Conservation (phyloP, 495 filamentous ascomycete species). For the Penicillium riverlandense region DNA sequence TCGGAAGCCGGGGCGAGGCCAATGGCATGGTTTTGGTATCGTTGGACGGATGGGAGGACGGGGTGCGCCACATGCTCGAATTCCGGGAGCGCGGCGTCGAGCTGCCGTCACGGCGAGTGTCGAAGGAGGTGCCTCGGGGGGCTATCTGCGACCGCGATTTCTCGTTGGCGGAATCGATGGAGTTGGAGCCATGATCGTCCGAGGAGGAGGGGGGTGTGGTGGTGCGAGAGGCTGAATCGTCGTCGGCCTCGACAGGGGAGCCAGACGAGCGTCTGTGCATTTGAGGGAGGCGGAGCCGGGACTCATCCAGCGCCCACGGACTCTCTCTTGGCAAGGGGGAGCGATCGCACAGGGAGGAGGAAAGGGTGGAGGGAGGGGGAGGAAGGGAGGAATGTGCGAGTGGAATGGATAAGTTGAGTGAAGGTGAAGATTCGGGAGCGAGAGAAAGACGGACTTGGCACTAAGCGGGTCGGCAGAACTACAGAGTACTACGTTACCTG, state of each 20-base stretch:
- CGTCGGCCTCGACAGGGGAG: conserved; percentile 41
- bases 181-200: conserved; percentile 31
- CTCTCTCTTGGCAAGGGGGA: conserved; percentile 18
- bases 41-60: conserved; percentile 23
- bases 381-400: conserved; percentile 6
- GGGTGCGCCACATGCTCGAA: conserved; percentile 37
- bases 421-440: conserved; percentile 1
- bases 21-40: conserved; percentile 37
- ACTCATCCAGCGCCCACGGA: conserved; percentile 32
- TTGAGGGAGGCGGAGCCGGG: conserved; percentile 32
- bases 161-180: conserved; percentile 23
- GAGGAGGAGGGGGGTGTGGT: not conserved
- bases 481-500: too few species aligned
- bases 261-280: conserved; percentile 48
- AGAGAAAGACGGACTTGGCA: not conserved
- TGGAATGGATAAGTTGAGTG: conserved; percentile 1
- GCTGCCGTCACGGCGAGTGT: conserved; percentile 33
- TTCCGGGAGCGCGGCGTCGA: conserved; percentile 39
- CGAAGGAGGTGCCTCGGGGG: conserved; percentile 35
- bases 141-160: conserved; percentile 36
- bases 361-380: conserved; percentile 5
- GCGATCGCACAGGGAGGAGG: conserved; percentile 1
- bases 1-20: conserved; percentile 34
- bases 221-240: conserved; percentile 33
- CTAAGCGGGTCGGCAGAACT: too few species aligned